These are phyloP conservation scores for Dipteronia sinensis DNA, from an alignment of 345 rosid genomes.

Conservation along the genomic window DNA sequence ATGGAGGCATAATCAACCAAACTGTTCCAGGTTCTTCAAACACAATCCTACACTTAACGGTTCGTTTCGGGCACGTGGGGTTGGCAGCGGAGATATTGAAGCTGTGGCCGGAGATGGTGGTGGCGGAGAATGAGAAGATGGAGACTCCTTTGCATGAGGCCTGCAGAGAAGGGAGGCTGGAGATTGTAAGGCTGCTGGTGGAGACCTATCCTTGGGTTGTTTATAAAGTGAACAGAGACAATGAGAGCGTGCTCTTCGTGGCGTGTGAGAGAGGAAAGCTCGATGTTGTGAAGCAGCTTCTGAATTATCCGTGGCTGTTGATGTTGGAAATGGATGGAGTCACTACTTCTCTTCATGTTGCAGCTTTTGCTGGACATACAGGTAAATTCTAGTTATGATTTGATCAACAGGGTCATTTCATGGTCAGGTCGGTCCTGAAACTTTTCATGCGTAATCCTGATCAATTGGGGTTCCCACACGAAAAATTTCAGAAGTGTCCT, in stretches of 20 bases:
- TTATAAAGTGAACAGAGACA: slow-evolving; percentile 17
- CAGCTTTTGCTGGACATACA: slow-evolving; percentile 40
- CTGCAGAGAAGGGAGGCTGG: slow-evolving; percentile 40
- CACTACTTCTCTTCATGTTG: slow-evolving; percentile 42
- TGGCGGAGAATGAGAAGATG: slow-evolving; percentile 31
- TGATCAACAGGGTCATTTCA: too few relatives aligned
- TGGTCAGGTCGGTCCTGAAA: too few relatives aligned
- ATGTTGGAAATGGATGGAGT: slow-evolving; percentile 34
- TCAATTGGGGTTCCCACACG: too few relatives aligned
- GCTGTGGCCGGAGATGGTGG: slow-evolving; percentile 41
- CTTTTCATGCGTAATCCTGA: too few relatives aligned
- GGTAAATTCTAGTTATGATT: slow-evolving; percentile 24
- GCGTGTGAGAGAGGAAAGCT: slow-evolving; percentile 38
- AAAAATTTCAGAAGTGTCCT: too few relatives aligned
- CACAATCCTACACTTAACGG: slow-evolving; percentile 46
- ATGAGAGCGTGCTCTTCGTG: slow-evolving; percentile 27
- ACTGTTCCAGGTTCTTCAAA: slow-evolving; percentile 18
- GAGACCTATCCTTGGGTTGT: slow-evolving; percentile 30
- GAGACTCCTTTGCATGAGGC: slow-evolving; percentile 58
- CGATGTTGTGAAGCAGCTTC: slow-evolving; percentile 29
- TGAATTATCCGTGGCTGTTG: slow-evolving; percentile 28
- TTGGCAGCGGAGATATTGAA: slow-evolving; percentile 43
- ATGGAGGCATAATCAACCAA: slow-evolving; percentile 19
- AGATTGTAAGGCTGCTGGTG: slow-evolving; percentile 35
- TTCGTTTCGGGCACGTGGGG: slow-evolving; percentile 42